Evolutionary conservation across 2,329 filamentous ascomycete species (phyloP), one percentile per base, ranked within the genome.

Genomic region (Penicillium sp.): DNA sequence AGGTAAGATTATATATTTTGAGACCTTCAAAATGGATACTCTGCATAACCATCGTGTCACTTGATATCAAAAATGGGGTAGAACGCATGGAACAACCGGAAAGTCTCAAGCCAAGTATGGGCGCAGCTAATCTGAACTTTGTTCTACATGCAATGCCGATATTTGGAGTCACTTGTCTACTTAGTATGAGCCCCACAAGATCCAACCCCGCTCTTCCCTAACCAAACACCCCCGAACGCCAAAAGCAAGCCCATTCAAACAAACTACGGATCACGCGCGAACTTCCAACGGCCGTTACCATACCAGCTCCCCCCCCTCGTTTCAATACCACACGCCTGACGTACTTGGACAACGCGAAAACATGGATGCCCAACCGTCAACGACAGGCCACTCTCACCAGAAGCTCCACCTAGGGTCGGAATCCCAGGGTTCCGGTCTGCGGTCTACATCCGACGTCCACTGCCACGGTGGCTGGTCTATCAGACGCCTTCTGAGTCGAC

Each of bases 351-450:
- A 22, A 31, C 28, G 12, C 19, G 17, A n/a, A 30, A 14, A 9
- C 26, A 62, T 66, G 62, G 56, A 62, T 62, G 59, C 62, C 62
- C 62, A 61, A 61, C 49, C 40, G 33, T 51, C 61, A 36, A 61
- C 59, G n/a, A 43, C 54, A 19, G 25, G 4, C 17, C n/a, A 40
- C 4, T 12, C 40, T 31, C 10, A 35, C 5, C 37, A 48, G 5
- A 49, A 55, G 14, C 35, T 56, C 50, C 52, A 37, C 25, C 42
- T 46, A 22, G 33, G 57, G n/a, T 14, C 38, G 2, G 28, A 35
- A 12, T 28, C 50, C 48, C 45, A 51, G 14, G 16, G 12, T 30
- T 37, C 17, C 35, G 30, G 14, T 16, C 40, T 19, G n/a, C 46
- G 5, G 42, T 47, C 40, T 40, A 51, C 45, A 31, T 46, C 37